Conservation (phyloP, 1,284 basidiomycete species). For the Moesziomyces parantarcticus region DNA sequence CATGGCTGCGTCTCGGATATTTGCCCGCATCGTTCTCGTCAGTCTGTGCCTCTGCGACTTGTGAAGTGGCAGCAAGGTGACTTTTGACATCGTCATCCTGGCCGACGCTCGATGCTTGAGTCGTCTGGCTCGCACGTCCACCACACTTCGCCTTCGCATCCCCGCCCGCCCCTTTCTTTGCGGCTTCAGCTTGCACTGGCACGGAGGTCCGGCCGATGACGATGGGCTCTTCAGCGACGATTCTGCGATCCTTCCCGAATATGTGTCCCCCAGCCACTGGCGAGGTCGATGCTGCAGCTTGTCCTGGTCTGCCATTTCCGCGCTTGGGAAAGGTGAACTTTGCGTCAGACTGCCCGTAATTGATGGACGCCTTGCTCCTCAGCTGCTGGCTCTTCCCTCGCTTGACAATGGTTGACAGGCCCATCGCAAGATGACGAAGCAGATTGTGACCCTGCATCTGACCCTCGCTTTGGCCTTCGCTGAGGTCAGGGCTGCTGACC, state of each 20-base stretch:
- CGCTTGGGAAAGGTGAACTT: neutral
- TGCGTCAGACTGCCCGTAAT: neutral
- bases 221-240: slow-evolving; percentile 30
- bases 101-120: too few relatives aligned
- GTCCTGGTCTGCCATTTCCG: neutral
- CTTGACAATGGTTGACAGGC: slow-evolving; percentile 3
- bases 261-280: neutral
- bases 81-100: too few relatives aligned
- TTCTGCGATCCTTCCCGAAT: slow-evolving; percentile 11
- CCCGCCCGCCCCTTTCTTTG: neutral
- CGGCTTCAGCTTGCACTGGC: neutral
- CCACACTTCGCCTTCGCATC: neutral
- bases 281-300: neutral
- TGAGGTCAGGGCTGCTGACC: slow-evolving; percentile 19
- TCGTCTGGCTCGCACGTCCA: too few relatives aligned
- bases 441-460: slow-evolving; percentile 3
- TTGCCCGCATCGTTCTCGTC: too few relatives aligned
- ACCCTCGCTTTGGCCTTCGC: neutral
- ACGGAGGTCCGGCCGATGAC: slow-evolving; percentile 19
- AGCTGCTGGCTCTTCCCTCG: too few relatives aligned
- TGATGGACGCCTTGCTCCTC: neutral
- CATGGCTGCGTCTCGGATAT: too few relatives aligned
- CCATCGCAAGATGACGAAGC: neutral
- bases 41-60: too few relatives aligned
- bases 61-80: too few relatives aligned